Base-by-base conservation (phyloP, 2,329 filamentous ascomycete genomes). In the Colletotrichum kahawae region DNA sequence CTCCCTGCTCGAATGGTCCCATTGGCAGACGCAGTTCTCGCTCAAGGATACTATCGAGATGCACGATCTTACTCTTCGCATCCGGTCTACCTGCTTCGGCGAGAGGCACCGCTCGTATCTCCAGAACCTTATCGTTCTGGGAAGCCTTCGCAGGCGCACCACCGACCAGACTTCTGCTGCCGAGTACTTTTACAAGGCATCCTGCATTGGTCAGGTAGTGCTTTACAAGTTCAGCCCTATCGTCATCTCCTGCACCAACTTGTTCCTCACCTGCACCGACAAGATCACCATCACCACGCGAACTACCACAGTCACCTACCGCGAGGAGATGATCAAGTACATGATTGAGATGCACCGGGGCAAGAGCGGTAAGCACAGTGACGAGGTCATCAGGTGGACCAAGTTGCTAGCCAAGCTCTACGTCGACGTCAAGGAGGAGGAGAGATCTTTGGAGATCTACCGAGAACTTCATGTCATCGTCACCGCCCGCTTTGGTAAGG, bases 261-360 rank as follows among this genome's bases (percentile, higher is more conserved):
- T 82, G 5, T 85, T 86, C 78, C 75, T 86, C 12, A 73, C 78
- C 2, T 82, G 79, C 64, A 85, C 84, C 0, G 83, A 84, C 57
- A 79, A 76, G 1, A 83, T 84, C 21, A 79, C 78, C 6, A 81
- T 85, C 64, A 83, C 82, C 1, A 76, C 81, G 77, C 78, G 83
- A 24, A 85, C 83, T 0, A 80, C 84, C 36, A 82, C 84, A 13
- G 80, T 83, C 31, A 82, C 78, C 0, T 83, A 80, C 18, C 82
- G 84, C 5, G 84, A 85, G 75, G 80, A 84, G 77, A 84, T 85
- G 79, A 83, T 85, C 34, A 79, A 79, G 1, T 78, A 83, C 75
- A 84, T 84, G 79, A 85, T 86, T 7, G 80, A 83, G 34, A 80
- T 85, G 5, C 83, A 80, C 78, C 83, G 81, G 71, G 77, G 78